Base-by-base conservation (phyloP, 208 protist genomes). In the Crithidia expoeki region DNA sequence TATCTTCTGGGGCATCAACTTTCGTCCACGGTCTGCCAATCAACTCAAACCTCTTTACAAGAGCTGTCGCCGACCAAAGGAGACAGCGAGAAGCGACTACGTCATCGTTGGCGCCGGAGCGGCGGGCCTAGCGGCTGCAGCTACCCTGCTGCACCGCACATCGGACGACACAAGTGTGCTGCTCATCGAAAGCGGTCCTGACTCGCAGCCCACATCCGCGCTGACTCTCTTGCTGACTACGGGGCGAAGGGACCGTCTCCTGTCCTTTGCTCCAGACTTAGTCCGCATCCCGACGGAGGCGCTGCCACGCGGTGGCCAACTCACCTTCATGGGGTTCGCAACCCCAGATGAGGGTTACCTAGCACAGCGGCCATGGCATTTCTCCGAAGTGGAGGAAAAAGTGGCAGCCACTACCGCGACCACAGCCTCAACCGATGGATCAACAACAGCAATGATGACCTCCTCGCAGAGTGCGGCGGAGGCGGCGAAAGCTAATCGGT, bases 71-170 rank as follows among this genome's bases (percentile, higher is more conserved):
- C n/a, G 16, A 1, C 42, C 60, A 9, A 10, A 47, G 10, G 16
- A 34, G 16, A 12, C 62, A 2, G 21, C 50, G 7, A 14, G 68
- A 5, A 61, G 76, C n/a, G 91, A 96, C 55, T 96, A 90, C 65
- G 76, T 93, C 12, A 78, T 96, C 25, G 65, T 96, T 30, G 91
- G 91, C 32, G 91, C 58, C n/a, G 91, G 91, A 7, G 77, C 83
- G 49, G 91, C 84, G 9, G 91, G 91, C 9, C 70, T 96, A 19
- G 76, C 88, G 6, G 91, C 91, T 23, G 76, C 68, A 0, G 68
- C 74, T 1, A 46, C 51, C 14, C 53, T 96, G n/a, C 63, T 94
- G 6, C 40, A 78, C 32, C n/a, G 28, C 19, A 66, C 68, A 4
- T 5, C 17, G 0, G 33, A 70, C 23, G 16, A 34, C 25, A 36